These are phyloP conservation scores for Penicillium egyptiacum DNA, from an alignment of 495 filamentous ascomycete species.

Conservation along the genomic window DNA sequence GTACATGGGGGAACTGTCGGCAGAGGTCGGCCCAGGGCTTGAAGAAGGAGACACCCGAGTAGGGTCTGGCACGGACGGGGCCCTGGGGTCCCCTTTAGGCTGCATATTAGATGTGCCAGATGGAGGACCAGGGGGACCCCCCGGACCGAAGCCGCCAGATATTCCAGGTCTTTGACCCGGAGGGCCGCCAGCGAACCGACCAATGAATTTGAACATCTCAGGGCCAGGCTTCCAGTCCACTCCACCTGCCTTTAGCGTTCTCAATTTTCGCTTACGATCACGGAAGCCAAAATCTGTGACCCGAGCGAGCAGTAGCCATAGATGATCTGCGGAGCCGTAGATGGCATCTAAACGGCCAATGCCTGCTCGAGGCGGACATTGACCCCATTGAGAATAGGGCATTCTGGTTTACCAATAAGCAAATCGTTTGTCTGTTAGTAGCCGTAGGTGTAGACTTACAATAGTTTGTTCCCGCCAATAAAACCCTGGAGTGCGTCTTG, in stretches of 20 bases:
- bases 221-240: slow-evolving; percentile 58
- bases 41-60: slow-evolving; percentile 14
- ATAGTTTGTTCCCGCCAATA: slow-evolving; percentile 76
- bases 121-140: slow-evolving; percentile 16
- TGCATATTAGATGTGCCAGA: slow-evolving; percentile 20
- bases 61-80: slow-evolving; percentile 9
- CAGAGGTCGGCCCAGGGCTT: slow-evolving; percentile 4
- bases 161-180: slow-evolving; percentile 15
- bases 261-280: slow-evolving; percentile 77
- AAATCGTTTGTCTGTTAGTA: slow-evolving; percentile 8
- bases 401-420: slow-evolving; percentile 51
- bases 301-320: slow-evolving; percentile 78
- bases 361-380: slow-evolving; percentile 80
- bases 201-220: slow-evolving; percentile 49
- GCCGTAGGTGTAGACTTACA: slow-evolving; percentile 59
- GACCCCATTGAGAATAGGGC: slow-evolving; percentile 74
- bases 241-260: slow-evolving; percentile 45
- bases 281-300: slow-evolving; percentile 77
- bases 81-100: slow-evolving; percentile 11
- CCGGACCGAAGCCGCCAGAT: background rate
- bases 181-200: slow-evolving; percentile 33
- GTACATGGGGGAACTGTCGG: slow-evolving; percentile 46
- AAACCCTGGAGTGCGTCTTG: slow-evolving; percentile 91
- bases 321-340: slow-evolving; percentile 83
- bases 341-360: slow-evolving; percentile 77